These are phyloP conservation scores for Aspergillus uvarum DNA, from an alignment of 2,329 filamentous ascomycete genomes.

Conservation along the genomic window DNA sequence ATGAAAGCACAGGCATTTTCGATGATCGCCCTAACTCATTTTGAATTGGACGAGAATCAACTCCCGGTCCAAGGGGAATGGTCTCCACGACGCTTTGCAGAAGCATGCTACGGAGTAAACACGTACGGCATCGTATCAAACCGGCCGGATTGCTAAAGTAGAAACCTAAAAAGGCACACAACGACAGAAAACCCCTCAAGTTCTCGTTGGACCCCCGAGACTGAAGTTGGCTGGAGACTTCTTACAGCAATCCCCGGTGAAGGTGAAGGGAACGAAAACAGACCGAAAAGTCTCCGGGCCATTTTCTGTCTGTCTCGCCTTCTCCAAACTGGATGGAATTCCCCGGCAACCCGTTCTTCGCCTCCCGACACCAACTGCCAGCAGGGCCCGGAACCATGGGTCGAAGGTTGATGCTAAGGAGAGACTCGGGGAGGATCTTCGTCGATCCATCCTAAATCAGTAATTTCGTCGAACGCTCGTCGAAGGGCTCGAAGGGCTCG, in stretches of 20 bases:
- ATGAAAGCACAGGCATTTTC: neutral
- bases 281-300: neutral
- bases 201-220: neutral
- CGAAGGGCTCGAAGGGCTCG: conserved; percentile 3
- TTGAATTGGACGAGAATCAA: neutral
- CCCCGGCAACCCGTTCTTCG: neutral
- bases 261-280: neutral
- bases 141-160: neutral
- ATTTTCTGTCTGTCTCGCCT: neutral
- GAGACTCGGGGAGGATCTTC: neutral
- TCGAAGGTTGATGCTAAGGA: neutral
- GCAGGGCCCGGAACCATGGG: conserved; percentile 2
- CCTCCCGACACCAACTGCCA: neutral
- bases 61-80: neutral
- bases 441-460: conserved; percentile 11
- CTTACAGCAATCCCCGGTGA: neutral
- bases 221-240: neutral
- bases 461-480: conserved; percentile 11
- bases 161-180: neutral
- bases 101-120: neutral
- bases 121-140: neutral
- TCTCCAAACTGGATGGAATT: neutral
- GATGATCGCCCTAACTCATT: conserved; percentile 3
- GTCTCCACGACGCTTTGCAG: neutral
- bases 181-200: neutral